Evolutionary conservation across 495 filamentous ascomycete species (phyloP).

Genomic region (Lasiosphaeria ovina): DNA sequence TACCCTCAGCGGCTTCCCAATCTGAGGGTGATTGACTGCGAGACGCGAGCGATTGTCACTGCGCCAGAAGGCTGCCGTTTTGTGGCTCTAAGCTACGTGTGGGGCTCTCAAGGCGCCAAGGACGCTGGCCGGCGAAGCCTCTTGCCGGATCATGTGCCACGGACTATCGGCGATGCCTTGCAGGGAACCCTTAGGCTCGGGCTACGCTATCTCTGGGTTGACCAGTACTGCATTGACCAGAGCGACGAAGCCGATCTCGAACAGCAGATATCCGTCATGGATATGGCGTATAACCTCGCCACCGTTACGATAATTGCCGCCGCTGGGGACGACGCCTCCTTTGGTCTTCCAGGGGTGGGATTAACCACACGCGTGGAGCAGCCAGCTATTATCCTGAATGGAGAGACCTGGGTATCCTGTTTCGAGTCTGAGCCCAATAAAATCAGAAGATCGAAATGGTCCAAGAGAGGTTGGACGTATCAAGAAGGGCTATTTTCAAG

Average conservation of each 20-base stretch:
- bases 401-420: background rate
- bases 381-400: background rate
- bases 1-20: background rate
- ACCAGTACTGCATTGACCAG: background rate
- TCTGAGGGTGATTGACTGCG: background rate
- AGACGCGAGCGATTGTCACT: background rate
- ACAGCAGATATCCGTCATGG: background rate
- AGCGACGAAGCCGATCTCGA: background rate
- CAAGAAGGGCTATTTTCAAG: background rate
- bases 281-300: background rate
- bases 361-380: background rate
- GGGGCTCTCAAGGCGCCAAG: background rate
- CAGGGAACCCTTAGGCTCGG: background rate
- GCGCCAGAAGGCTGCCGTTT: background rate
- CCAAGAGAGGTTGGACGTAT: background rate
- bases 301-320: background rate
- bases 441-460: background rate
- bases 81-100: background rate
- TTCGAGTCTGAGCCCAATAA: background rate
- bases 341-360: background rate
- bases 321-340: background rate
- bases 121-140: background rate
- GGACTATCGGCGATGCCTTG: background rate
- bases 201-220: background rate
- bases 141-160: background rate